These are phyloP conservation scores for Plantago lanceolata DNA, from an alignment of 305 asterid genomes.

Conservation along the genomic window DNA sequence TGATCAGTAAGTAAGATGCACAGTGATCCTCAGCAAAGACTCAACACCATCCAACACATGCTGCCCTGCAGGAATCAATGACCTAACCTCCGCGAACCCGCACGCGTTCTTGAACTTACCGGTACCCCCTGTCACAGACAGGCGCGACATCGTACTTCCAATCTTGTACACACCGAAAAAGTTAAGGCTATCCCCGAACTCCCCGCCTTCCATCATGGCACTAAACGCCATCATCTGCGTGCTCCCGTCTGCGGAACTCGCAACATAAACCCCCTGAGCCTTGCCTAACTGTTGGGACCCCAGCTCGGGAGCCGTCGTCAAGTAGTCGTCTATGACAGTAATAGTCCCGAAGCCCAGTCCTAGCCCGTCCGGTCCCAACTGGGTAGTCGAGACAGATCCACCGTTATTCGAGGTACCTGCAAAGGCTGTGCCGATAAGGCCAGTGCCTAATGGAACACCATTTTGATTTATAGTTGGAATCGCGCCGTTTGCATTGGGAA, in stretches of 20 bases:
- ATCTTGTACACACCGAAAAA: constrained; percentile 73
- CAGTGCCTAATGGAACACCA: constrained; percentile 74
- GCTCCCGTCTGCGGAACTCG: constrained; percentile 77
- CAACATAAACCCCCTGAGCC: constrained; percentile 86
- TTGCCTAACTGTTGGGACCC: constrained; percentile 72
- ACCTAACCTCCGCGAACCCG: constrained; percentile 70
- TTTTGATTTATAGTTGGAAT: constrained; percentile 57
- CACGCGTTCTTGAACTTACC: constrained; percentile 80
- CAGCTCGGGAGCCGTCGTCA: constrained; percentile 67
- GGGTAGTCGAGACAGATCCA: constrained; percentile 30
- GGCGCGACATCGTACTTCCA: constrained; percentile 68
- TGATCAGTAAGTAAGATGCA: constrained; percentile 61
- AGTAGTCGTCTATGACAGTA: constrained; percentile 71
- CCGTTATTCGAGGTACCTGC: constrained; percentile 31
- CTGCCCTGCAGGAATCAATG: constrained; percentile 76
- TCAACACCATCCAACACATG: constrained; percentile 65
- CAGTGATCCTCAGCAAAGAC: constrained; percentile 58
- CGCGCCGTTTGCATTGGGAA: constrained; percentile 85
- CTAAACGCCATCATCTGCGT: constrained; percentile 89
- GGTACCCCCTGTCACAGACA: constrained; percentile 77
- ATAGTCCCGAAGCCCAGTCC: constrained; percentile 92
- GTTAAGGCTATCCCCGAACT: constrained; percentile 72
- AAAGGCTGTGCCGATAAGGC: constrained; percentile 59
- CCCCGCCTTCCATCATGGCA: constrained; percentile 91
- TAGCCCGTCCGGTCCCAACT: constrained; percentile 70